Evolutionary conservation across 2,329 filamentous ascomycete species (phyloP), one percentile per base, ranked within the genome.

Genomic region (Cladosporium cucumerinum): DNA sequence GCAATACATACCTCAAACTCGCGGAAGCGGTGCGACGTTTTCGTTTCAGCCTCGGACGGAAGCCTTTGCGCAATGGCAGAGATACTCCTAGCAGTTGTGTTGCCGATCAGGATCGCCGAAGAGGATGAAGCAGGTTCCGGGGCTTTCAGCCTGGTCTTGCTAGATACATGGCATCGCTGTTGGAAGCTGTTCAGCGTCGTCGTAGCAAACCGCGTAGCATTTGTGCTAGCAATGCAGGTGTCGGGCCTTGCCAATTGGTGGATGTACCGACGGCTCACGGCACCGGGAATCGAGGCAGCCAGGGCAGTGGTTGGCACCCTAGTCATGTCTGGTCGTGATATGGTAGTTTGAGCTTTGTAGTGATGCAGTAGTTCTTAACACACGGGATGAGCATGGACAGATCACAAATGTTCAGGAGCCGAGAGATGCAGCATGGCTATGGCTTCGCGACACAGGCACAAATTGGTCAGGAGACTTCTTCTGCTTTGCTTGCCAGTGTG

Each of bases 1-100:
- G 26, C 12, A 28, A 63, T 16, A 39, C 62, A 34, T 57, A 70
- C 69, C 60, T 70, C 67, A 46, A 71, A 70, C 58, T 71, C 69
- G 3, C 67, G 64, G 21, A 71, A 68, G 4, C 68, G 66, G 39
- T 68, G 68, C n/a, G 52, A 55, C 5, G 55, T 49, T 14, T 54
- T 39, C 5, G 26, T 58, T 21, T 66, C 65, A 1, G 57, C 63
- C 30, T 66, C 63, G 2, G 67, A 55, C 10, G 60, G 65, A 8
- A 70, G 63, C 5, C 68, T 62, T 49, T 69, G 66, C 10, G 68
- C 63, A 46, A 71, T 60, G n/a, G 54, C 55, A 52, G 63, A 65
- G 16, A 65, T 65, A 28, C 49, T 34, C n/a, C 63, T 57, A 18
- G 49, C 34, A 26, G 30, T 10, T 34, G 34, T 21, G 14, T 26